Conservation (phyloP, 1,139 yeast genomes). For the Starmera stellimalicola region DNA sequence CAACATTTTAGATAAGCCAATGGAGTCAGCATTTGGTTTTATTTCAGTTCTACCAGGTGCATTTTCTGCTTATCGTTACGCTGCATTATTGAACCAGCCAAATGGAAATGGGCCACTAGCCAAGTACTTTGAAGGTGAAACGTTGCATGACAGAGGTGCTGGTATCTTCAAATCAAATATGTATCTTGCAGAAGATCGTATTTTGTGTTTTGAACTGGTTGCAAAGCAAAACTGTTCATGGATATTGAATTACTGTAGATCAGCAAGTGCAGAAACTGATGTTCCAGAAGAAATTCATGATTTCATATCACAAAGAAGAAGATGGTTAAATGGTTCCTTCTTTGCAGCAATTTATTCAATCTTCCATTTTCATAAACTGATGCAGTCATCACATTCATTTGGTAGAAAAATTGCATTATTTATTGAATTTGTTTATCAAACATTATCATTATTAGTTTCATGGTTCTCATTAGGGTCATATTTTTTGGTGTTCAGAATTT, state of each 20-base stretch:
- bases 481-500: conserved; percentile 70
- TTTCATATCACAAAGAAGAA: conserved; percentile 82
- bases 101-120: conserved; percentile 81
- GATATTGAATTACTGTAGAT: conserved; percentile 82
- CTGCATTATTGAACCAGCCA: conserved; percentile 57
- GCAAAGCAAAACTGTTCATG: conserved; percentile 72
- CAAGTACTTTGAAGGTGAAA: conserved; percentile 90
- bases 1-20: conserved; percentile 82
- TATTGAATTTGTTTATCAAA: conserved; percentile 71
- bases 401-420: conserved; percentile 64
- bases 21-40: conserved; percentile 83
- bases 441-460: conserved; percentile 55
- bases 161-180: conserved; percentile 82
- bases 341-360: conserved; percentile 88
- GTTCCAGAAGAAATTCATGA: conserved; percentile 86
- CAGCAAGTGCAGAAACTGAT: conserved; percentile 91
- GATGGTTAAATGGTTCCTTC: conserved; percentile 96
- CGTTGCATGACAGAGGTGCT: conserved; percentile 48
- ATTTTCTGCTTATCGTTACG: conserved; percentile 77
- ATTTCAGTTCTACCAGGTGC: conserved; percentile 92
- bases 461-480: conserved; percentile 82
- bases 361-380: conserved; percentile 61
- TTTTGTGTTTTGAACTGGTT: conserved; percentile 85
- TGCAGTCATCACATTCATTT: conserved; percentile 69
- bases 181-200: conserved; percentile 95